Evolutionary conservation across 441 rosid species (phyloP), one percentile per base, ranked within the genome.

Genomic region (Bruguiera hainesii): DNA sequence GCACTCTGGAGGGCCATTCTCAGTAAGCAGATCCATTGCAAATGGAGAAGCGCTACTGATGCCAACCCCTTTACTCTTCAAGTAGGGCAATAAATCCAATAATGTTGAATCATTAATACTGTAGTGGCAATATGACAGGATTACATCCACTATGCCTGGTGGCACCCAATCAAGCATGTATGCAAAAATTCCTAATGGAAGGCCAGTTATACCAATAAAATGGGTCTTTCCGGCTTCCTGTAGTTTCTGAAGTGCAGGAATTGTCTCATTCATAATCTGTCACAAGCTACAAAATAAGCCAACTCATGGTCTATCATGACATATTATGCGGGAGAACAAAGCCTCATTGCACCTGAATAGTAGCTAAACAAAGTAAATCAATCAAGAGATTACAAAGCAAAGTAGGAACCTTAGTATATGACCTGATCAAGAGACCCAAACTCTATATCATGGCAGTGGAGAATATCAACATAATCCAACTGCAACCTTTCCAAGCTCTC

Each of bases 1-100:
- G 91, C 99, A 90, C 73, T 86, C 95, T 15, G 99, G 99, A 35
- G 96, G 96, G 64, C 98, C 99, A 62, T 73, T 82, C 64, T 89
- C 96, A 0, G 97, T 92, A 23, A 90, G 91, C 25, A 92, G 93
- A 69, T 95, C 95, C 99, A 92, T 92, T 50, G 98, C 71, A 68
- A 95, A 87, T 8, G 98, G 99, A 19, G 98, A 83, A 60, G 99
- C 98, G 71, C 80, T 87, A 63, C 92, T 92, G 63, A 90, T 80
- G 29, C 96, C 98, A 0, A 92, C 85, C 61, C 88, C 95, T 81
- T 95, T 92, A 75, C 81, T 80, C 83, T 87, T 87, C 82, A 89
- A 79, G 83, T 91, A 91, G 28, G 98, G 98, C 73, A 95, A 42
- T 52, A 95, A 69, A 83, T 90, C 97, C 63, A 69, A 79, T 60